phyloP scores from a whole-genome alignment of 1,284 basidiomycete genomes.

The Sanghuangporus weigelae region DNA sequence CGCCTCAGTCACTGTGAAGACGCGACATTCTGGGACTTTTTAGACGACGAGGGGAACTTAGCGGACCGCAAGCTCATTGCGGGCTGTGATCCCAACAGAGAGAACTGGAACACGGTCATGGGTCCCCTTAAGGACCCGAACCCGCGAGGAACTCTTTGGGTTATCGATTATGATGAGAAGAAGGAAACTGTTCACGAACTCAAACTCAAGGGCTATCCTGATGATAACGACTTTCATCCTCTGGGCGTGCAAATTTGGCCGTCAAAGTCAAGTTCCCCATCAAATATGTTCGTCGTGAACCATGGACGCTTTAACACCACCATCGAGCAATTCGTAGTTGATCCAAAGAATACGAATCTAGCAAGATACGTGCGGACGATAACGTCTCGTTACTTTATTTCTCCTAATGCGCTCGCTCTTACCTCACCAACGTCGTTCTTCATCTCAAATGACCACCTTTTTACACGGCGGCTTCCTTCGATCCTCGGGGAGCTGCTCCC shows the following conservation, averaged over 20 bases:
- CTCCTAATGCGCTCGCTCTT: slow-evolving; percentile 61
- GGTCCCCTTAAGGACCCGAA: slow-evolving; percentile 49
- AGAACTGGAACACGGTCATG: slow-evolving; percentile 63
- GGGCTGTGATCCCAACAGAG: slow-evolving; percentile 49
- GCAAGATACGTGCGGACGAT: slow-evolving; percentile 55
- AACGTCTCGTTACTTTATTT: slow-evolving; percentile 45
- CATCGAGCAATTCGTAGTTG: slow-evolving; percentile 59
- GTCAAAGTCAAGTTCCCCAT: slow-evolving; percentile 38
- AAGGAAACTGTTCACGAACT: slow-evolving; percentile 19
- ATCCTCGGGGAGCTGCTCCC: slow-evolving; percentile 44
- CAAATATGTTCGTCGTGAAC: slow-evolving; percentile 59
- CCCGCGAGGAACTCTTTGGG: slow-evolving; percentile 45
- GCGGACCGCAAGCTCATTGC: slow-evolving; percentile 40
- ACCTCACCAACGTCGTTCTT: slow-evolving; percentile 59
- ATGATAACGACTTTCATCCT: slow-evolving; percentile 49
- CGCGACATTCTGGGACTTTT: slow-evolving; percentile 52
- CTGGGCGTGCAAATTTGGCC: slow-evolving; percentile 49
- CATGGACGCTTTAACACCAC: slow-evolving; percentile 52
- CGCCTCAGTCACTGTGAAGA: slow-evolving; percentile 58
- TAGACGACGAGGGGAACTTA: slow-evolving; percentile 29
- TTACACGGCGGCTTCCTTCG: slow-evolving; percentile 55
- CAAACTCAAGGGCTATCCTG: slow-evolving; percentile 38
- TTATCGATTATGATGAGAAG: slow-evolving; percentile 13
- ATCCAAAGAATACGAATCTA: slow-evolving; percentile 34
- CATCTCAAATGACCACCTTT: slow-evolving; percentile 62